Evolutionary conservation across 352 stramenopile species (phyloP), one percentile per base, ranked within the genome.

Genomic region (Globisporangium lucens): DNA sequence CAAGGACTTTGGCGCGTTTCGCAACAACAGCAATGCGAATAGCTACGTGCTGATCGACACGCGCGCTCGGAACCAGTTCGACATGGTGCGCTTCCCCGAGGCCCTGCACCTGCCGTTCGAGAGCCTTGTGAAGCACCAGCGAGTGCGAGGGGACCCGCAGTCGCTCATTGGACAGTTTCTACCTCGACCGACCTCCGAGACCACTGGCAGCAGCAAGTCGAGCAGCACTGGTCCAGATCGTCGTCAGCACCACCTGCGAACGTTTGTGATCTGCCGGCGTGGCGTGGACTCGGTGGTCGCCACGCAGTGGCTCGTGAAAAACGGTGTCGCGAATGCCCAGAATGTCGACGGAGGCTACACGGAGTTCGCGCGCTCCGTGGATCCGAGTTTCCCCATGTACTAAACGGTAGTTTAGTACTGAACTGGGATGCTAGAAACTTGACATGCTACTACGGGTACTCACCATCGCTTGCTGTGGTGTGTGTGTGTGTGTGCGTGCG

Each of bases 301-400:
- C 15, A 86, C 85, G 12, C 60, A 74, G 49, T 89, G 82, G 80
- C 63, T 95, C n/a, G 10, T 90, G 12, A 64, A 66, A 6, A 69
- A 72, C 22, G 85, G 80, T 2, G 58, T 85, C 46, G 55, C 41
- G 1, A 75, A 79, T 52, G 82, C 87, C 1, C 68, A 72, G 53
- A 93, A 93, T 61, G 70, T 95, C 10, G 68, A 90, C 30, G 88
- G 88, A 60, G 88, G 88, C 59, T 93, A 94, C 72, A 81, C 79
- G 0, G 76, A 71, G 61, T 95, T 86, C 67, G 80, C 83, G 15
- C 68, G 66, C 57, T 66, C 79, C 35, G 73, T 78, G 12, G 80
- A 95, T 55, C 66, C 72, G 10, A 56, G 29, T 2, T 95, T 95
- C 67, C 85, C 85, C 1, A 91, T 92, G 76, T 95, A 94, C 68